phyloP scores from a whole-genome alignment of 345 rosid species.

The Brassica rapa region DNA sequence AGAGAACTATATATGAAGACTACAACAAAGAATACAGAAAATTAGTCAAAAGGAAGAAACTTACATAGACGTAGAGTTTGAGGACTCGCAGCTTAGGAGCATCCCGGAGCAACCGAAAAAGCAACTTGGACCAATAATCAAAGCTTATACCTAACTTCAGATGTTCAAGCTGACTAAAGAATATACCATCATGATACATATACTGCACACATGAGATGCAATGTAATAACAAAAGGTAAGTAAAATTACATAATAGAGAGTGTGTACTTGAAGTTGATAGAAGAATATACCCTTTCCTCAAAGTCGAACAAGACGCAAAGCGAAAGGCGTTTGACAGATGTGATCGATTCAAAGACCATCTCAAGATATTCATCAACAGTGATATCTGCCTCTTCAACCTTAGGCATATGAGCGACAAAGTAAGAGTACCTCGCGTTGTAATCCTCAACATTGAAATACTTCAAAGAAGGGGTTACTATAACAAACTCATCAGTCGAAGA shows the following conservation, averaged over 20 bases:
- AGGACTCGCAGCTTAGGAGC: conserved; percentile 1
- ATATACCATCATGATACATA: conserved; percentile 6
- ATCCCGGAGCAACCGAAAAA: conserved; percentile 5
- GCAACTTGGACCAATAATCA: not conserved
- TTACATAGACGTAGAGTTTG: not conserved
- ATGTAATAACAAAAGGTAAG: too few relatives aligned
- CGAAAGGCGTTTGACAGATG: not conserved
- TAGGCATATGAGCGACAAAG: not conserved
- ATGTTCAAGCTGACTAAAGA: not conserved
- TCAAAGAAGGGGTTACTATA: not conserved
- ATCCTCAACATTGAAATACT: not conserved
- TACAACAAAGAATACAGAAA: not conserved
- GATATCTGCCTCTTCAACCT: not conserved
- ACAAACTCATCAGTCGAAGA: not conserved
- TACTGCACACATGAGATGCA: conserved; percentile 1
- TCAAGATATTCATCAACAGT: not conserved
- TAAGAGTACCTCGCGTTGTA: not conserved
- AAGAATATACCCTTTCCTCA: too few relatives aligned
- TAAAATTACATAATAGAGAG: too few relatives aligned
- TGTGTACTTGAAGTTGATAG: too few relatives aligned
- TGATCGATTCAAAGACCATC: not conserved
- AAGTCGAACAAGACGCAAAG: not conserved
- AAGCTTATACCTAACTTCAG: not conserved
- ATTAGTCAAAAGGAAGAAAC: not conserved
- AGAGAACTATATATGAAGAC: not conserved